Evolutionary conservation across 2,329 filamentous ascomycete species (phyloP), one percentile per base, ranked within the genome.

Genomic region (Aspergillus carbonarius): DNA sequence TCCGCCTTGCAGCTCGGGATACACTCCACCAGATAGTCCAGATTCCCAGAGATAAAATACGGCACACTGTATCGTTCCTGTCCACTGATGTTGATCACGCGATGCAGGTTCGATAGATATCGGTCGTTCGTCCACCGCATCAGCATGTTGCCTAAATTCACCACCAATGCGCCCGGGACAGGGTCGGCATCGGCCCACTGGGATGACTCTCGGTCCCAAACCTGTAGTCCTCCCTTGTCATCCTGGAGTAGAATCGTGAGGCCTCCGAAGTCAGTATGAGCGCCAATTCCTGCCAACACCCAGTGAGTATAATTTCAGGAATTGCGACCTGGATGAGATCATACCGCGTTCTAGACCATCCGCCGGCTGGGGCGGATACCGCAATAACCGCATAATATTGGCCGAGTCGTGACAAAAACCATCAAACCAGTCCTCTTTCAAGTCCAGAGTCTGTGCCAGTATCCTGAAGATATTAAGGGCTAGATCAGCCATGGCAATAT

Each of bases 181-280:
- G 70, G 69, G 5, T 58, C 59, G 3, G 69, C 67, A 53, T 68
- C 68, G 1, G 65, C 66, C 69, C 69, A 73, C 35, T 62, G 53
- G 8, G 52, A 48, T 9, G 58, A 59, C 20, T 47, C 48, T 12
- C 66, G 60, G 53, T 70, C 60, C 66, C 66, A 67, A 1, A 72
- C 68, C 32, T 73, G 66, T 3, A 73, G 55, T 1, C 71, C 70
- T 10, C 67, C 67, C 1, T 61, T 63, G 10, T 59, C 49, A 50
- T 71, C 70, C 46, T 73, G 70, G 2, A 72, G 62, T 5, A 74
- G 68, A 8, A 74, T 66, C 3, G 70, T 74, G 25, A 73, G 65
- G n/a, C 64, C 69, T 7, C 70, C 70, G 20, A 73, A 74, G 55
- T 74, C 70, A 1, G 67, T 70, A 42, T 74, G 72, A 0, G 70